Evolutionary conservation across 345 rosid genomes (phyloP), one percentile per base, ranked within the genome.

Genomic region (Mercurialis annua): DNA sequence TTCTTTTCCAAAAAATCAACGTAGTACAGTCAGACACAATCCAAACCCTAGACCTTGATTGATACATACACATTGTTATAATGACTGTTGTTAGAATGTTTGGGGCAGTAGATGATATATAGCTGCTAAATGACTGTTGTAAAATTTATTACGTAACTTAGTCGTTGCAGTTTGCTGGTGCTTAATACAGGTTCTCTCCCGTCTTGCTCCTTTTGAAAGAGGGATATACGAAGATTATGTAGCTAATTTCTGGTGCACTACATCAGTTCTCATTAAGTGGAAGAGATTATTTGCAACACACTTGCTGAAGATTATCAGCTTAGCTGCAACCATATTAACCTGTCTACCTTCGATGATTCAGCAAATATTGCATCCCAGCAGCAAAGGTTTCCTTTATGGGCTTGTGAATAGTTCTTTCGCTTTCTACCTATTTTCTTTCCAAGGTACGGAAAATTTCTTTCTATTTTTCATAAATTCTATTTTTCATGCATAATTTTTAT

Each of bases 151-250:
- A 20, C 5, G 26, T 26, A 44, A 38, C 21, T n/a, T n/a, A 53
- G 18, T n/a, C n/a, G 20, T 21, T 14, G 0, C 29, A 36, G 42
- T 47, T 65, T 48, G 17, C 14, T 65, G 49, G 34, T 77, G 67
- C 71, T 71, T 67, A 53, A 10, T 42, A 34, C 82, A 94, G 97
- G 96, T 91, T 80, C 81, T 91, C 43, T 84, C 85, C 48, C 96
- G 93, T 65, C 92, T 91, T 72, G 96, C 96, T 78, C 99, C 99
- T 52, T 94, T 94, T 46, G 96, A 91, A 77, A 89, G 99, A 72
- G 98, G 99, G 54, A 81, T 94, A 84, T 94, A 94, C 8, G 98
- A 94, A 83, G 98, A 94, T 73, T 89, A 91, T 71, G 98, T 94
- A 38, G 98, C 98, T 40, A 91, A 91, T 78, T 89, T 94, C 78